Conservation (phyloP, 179 eudicot species). For the Spinacia oleracea region DNA sequence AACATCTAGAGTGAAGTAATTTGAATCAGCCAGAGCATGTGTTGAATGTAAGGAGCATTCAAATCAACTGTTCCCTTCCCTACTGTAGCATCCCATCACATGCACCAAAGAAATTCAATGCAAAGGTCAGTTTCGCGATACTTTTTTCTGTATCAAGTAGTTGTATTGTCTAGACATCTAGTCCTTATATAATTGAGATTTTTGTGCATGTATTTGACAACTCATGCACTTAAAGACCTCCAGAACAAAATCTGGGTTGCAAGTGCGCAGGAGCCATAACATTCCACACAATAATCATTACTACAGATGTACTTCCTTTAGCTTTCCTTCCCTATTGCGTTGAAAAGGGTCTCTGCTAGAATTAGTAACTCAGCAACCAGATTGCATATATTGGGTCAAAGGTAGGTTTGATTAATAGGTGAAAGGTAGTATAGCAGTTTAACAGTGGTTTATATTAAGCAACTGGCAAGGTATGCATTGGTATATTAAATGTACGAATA, state of each 20-base stretch:
- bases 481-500: neutral
- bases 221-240: neutral
- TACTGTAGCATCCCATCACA: constrained; percentile 8
- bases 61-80: neutral
- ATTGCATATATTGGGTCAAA: neutral
- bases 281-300: neutral
- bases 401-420: neutral
- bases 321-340: neutral
- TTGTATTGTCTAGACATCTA: neutral
- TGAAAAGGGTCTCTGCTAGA: neutral
- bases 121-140: constrained; percentile 22
- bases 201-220: neutral
- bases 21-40: constrained; percentile 12
- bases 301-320: neutral
- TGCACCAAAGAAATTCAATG: neutral
- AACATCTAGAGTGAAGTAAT: constrained; percentile 12
- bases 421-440: neutral
- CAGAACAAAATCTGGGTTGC: neutral
- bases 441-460: neutral
- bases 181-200: neutral
- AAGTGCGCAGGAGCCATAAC: neutral
- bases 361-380: neutral
- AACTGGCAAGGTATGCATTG: neutral
- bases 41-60: neutral
- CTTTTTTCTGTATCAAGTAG: neutral